phyloP scores from a whole-genome alignment of 768 basidiomycete species.

The Leccinum aurantiacum region DNA sequence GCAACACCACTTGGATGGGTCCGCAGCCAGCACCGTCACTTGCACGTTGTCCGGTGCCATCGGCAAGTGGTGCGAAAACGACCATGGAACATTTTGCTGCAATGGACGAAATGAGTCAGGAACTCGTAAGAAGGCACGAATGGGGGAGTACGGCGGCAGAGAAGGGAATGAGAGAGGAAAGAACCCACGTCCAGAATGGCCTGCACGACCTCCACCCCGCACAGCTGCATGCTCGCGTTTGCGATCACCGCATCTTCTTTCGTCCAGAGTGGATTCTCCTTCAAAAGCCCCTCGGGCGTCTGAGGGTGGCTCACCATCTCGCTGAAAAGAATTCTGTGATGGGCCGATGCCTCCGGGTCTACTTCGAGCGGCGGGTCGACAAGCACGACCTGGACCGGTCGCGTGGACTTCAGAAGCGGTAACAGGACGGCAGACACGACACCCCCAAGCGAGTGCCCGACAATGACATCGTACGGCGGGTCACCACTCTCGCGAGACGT shows the following conservation, averaged over 20 bases:
- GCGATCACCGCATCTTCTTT: conserved; percentile 6
- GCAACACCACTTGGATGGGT: conserved; percentile 2
- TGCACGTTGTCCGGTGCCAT: conserved; percentile 8
- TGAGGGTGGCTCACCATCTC: not conserved
- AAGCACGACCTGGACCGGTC: conserved; percentile 15
- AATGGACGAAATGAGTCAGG: not conserved
- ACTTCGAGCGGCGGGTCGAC: conserved; percentile 19
- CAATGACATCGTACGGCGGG: conserved; percentile 13
- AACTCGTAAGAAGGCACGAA: not conserved
- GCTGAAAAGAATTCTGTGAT: not conserved
- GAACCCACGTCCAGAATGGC: conserved; percentile 15
- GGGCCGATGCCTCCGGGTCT: not conserved
- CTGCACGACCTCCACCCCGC: conserved; percentile 9
- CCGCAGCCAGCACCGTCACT: conserved; percentile 14
- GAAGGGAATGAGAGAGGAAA: not conserved
- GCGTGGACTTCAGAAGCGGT: conserved; percentile 11
- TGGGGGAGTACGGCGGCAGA: not conserved
- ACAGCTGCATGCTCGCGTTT: conserved; percentile 1
- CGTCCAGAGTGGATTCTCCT: not conserved
- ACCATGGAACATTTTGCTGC: conserved; percentile 25
- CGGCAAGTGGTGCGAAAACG: conserved; percentile 12
- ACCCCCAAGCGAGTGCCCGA: conserved; percentile 26
- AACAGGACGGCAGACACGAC: conserved; percentile 14
- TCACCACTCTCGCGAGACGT: not conserved
- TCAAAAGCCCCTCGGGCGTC: not conserved